Evolutionary conservation across 305 asterid genomes (phyloP).

Genomic region (Plantago coronopus): DNA sequence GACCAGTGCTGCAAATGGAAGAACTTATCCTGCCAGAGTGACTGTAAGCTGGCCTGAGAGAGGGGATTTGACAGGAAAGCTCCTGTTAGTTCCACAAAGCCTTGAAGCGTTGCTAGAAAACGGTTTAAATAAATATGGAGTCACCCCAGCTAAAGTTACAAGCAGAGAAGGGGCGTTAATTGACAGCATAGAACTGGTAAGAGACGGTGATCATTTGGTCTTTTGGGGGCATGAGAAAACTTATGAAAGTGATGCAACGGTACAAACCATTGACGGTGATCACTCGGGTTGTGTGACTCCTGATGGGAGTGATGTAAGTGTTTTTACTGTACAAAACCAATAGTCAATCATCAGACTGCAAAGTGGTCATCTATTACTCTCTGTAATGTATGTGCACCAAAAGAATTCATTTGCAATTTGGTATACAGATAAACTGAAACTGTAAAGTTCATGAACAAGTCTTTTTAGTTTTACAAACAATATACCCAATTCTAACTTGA

Average conservation of each 20-base stretch:
- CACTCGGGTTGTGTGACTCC: too few species aligned
- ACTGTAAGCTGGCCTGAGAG: conserved; percentile 68
- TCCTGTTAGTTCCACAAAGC: conserved; percentile 52
- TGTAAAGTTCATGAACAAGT: too few species aligned
- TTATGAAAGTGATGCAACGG: conserved; percentile 8
- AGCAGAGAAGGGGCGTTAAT: conserved; percentile 57
- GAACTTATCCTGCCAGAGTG: conserved; percentile 46
- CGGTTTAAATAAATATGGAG: conserved; percentile 46
- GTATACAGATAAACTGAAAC: not conserved
- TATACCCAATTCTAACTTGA: too few species aligned
- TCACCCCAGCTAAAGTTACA: conserved; percentile 38
- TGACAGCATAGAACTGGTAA: conserved; percentile 58
- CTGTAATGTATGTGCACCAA: not conserved
- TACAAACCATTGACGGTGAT: conserved; percentile 21
- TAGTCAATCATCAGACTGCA: conserved; percentile 18
- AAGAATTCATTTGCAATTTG: not conserved
- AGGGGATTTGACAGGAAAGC: conserved; percentile 58
- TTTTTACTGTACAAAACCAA: too few species aligned
- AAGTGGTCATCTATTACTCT: conserved; percentile 19
- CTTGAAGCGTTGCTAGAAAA: conserved; percentile 47
- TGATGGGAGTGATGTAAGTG: conserved; percentile 2
- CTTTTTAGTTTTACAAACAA: too few species aligned
- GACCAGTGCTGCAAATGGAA: conserved; percentile 16
- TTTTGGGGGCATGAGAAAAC: conserved; percentile 33
- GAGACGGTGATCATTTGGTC: conserved; percentile 73